Conservation (phyloP, 179 eudicot genomes). For the Beta macrorhiza region DNA sequence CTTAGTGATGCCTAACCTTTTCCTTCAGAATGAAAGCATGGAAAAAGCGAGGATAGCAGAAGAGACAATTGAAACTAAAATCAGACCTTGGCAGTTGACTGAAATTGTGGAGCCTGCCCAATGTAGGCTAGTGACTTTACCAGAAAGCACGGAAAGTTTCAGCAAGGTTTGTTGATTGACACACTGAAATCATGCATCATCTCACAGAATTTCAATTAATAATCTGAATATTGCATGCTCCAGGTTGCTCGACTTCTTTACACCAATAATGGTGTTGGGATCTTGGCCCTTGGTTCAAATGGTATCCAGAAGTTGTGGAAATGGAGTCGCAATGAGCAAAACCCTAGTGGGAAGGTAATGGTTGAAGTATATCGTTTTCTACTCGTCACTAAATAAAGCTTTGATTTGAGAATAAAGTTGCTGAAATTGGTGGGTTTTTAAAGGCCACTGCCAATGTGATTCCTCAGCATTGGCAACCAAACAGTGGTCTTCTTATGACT, state of each 20-base stretch:
- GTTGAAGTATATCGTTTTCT: background rate
- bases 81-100: slow-evolving; percentile 79
- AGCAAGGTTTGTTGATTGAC: slow-evolving; percentile 53
- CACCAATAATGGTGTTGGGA: slow-evolving; percentile 77
- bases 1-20: slow-evolving; percentile 11
- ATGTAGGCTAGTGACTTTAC: slow-evolving; percentile 75
- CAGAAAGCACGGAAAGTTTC: slow-evolving; percentile 66
- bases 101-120: slow-evolving; percentile 79
- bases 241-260: slow-evolving; percentile 73
- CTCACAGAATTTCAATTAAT: background rate
- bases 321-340: slow-evolving; percentile 78
- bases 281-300: slow-evolving; percentile 71
- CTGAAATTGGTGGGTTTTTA: slow-evolving; percentile 31
- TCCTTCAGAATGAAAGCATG: slow-evolving; percentile 61
- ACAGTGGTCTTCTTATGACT: slow-evolving; percentile 84
- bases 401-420: slow-evolving; percentile 10
- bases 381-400: background rate
- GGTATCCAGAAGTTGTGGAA: slow-evolving; percentile 83
- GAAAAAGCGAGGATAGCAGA: slow-evolving; percentile 71
- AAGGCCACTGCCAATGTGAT: slow-evolving; percentile 87
- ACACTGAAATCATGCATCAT: slow-evolving; percentile 10
- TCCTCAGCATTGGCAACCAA: slow-evolving; percentile 97
- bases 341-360: slow-evolving; percentile 68
- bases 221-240: slow-evolving; percentile 7
- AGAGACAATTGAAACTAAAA: slow-evolving; percentile 59